Conservation (phyloP, 352 stramenopile species). For the Globisporangium paroecandrum region DNA sequence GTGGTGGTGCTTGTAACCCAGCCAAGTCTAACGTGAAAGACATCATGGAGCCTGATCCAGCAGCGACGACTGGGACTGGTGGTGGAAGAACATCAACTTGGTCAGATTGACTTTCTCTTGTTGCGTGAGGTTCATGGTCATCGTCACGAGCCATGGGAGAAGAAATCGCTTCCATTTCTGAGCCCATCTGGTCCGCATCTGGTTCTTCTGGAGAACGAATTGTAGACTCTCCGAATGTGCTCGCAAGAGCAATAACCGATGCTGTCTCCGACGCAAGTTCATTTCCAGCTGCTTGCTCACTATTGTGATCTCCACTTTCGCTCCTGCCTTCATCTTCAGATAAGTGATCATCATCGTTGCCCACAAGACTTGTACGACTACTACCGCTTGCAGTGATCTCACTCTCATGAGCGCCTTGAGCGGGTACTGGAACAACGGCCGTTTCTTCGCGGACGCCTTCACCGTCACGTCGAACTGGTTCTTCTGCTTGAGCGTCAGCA, state of each 20-base stretch:
- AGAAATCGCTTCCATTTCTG: slow-evolving; percentile 34
- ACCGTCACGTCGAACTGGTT: background rate
- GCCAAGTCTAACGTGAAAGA: slow-evolving; percentile 83
- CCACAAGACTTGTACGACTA: slow-evolving; percentile 17
- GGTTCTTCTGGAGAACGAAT: slow-evolving; percentile 65
- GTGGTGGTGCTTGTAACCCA: slow-evolving; percentile 30
- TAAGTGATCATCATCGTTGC: slow-evolving; percentile 14
- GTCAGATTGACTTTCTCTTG: background rate
- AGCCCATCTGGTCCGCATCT: slow-evolving; percentile 48
- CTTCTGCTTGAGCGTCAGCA: slow-evolving; percentile 3
- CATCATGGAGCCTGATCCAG: slow-evolving; percentile 49
- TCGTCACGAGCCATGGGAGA: slow-evolving; percentile 25
- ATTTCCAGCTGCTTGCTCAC: slow-evolving; percentile 22
- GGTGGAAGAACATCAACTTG: slow-evolving; percentile 23
- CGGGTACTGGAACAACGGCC: background rate
- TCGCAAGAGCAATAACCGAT: slow-evolving; percentile 80
- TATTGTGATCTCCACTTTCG: slow-evolving; percentile 1
- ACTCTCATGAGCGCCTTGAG: slow-evolving; percentile 22
- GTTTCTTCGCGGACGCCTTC: background rate
- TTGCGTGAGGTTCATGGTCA: slow-evolving; percentile 11
- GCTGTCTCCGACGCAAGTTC: slow-evolving; percentile 49
- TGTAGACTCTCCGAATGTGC: slow-evolving; percentile 78
- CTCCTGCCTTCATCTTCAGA: slow-evolving; percentile 15
- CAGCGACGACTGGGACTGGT: slow-evolving; percentile 25
- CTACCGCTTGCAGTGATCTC: slow-evolving; percentile 36